These are phyloP conservation scores for Sclerotinia borealis DNA, from an alignment of 2,329 filamentous ascomycete genomes.

Conservation along the genomic window DNA sequence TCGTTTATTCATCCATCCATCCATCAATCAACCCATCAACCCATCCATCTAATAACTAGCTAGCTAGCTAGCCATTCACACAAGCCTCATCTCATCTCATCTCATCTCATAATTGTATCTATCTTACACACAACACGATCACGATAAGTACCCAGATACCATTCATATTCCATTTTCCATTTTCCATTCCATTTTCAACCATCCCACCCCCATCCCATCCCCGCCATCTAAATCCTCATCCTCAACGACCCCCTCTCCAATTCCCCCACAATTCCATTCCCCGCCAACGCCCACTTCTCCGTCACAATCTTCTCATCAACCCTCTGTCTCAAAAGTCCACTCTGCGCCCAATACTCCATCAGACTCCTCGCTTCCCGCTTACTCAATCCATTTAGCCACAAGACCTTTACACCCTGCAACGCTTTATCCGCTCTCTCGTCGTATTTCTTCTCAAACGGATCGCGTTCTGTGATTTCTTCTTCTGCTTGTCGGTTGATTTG, in stretches of 20 bases:
- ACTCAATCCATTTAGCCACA: conserved; percentile 61
- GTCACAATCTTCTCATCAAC: conserved; percentile 66
- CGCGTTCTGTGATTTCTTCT: conserved; percentile 36
- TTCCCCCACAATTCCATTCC: conserved; percentile 78
- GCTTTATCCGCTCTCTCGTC: conserved; percentile 50
- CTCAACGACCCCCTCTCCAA: conserved; percentile 63
- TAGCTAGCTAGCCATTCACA: too few relatives aligned
- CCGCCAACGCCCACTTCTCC: conserved; percentile 79
- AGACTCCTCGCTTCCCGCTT: conserved; percentile 68
- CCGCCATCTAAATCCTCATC: conserved; percentile 25
- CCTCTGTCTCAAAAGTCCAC: conserved; percentile 66
- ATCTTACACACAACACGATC: neutral
- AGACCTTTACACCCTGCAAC: conserved; percentile 44
- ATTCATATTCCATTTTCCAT: too few relatives aligned
- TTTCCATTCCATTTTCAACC: too few relatives aligned
- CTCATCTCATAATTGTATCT: neutral
- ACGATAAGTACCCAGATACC: neutral
- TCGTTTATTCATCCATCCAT: too few relatives aligned
- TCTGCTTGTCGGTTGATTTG: conserved; percentile 40
- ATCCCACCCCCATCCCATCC: too few relatives aligned
- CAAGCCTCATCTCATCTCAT: neutral
- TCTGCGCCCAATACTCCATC: conserved; percentile 91
- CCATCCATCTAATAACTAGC: too few relatives aligned
- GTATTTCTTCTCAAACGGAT: conserved; percentile 52
- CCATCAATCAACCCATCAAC: too few relatives aligned